phyloP scores from a whole-genome alignment of 805 yeast species.

The Candida argentea region DNA sequence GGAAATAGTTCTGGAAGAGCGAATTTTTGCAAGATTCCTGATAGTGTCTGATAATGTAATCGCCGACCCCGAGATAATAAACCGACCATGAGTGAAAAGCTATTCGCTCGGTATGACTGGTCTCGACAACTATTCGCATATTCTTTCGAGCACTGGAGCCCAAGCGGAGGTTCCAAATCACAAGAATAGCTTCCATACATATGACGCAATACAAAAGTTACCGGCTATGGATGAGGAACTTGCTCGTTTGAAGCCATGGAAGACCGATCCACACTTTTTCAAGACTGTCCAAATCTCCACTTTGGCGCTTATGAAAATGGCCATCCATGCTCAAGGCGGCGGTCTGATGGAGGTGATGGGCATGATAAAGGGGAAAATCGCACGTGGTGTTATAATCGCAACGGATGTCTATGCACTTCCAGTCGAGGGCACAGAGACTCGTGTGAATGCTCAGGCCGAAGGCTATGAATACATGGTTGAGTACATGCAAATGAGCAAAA shows the following conservation, averaged over 20 bases:
- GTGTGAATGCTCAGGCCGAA: conserved; percentile 91
- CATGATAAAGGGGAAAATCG: conserved; percentile 73
- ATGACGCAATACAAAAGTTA: conserved; percentile 2
- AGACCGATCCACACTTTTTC: conserved; percentile 48
- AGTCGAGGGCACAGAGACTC: conserved; percentile 90
- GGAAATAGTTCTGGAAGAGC: too few relatives aligned
- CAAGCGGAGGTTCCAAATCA: conserved; percentile 40
- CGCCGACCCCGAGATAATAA: too few relatives aligned
- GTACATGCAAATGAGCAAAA: conserved; percentile 50
- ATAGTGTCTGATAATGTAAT: too few relatives aligned
- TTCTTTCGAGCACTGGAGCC: background rate
- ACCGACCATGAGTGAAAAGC: too few relatives aligned
- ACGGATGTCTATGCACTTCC: conserved; percentile 82
- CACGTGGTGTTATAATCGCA: conserved; percentile 47
- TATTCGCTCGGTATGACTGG: too few relatives aligned
- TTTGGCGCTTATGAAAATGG: conserved; percentile 65
- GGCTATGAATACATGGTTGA: conserved; percentile 93
- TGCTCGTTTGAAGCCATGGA: conserved; percentile 39
- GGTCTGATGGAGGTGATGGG: conserved; percentile 94
- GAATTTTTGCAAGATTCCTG: too few relatives aligned
- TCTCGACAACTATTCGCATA: too few relatives aligned
- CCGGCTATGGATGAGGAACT: conserved; percentile 7
- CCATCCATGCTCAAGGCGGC: conserved; percentile 72
- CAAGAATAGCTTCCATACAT: conserved; percentile 66
- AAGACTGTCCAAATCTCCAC: conserved; percentile 55